Conservation (phyloP, 306 rosid species). For the Quercus aquifolioides region DNA sequence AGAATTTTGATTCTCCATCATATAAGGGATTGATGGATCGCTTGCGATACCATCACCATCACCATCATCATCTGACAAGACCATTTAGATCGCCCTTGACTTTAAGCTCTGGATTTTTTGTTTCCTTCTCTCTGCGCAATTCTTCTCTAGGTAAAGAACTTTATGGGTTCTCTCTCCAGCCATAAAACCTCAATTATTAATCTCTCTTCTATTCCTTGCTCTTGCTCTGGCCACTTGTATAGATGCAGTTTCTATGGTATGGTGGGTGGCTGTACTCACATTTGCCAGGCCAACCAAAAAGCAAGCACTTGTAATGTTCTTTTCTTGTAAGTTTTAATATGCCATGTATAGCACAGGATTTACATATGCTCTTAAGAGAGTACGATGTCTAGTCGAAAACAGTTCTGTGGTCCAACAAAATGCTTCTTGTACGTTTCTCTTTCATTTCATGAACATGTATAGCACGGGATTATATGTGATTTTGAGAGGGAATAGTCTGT, state of each 20-base stretch:
- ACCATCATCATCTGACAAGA: slow-evolving; percentile 4
- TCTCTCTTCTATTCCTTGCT: slow-evolving; percentile 11
- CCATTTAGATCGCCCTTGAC: slow-evolving; percentile 8
- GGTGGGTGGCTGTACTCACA: slow-evolving; percentile 30
- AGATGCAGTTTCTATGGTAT: slow-evolving; percentile 28
- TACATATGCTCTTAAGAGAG: slow-evolving; percentile 33
- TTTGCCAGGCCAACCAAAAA: slow-evolving; percentile 20
- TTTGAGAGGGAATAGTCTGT: slow-evolving; percentile 6
- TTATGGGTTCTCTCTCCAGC: slow-evolving; percentile 29
- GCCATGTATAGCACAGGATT: slow-evolving; percentile 46
- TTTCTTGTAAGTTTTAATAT: slow-evolving; percentile 12
- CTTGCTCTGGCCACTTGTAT: slow-evolving; percentile 31
- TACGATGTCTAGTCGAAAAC: slow-evolving; percentile 13
- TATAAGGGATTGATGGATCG: slow-evolving; percentile 14
- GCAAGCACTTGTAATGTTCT: slow-evolving; percentile 32
- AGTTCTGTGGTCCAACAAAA: slow-evolving; percentile 21
- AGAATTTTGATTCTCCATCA: slow-evolving; percentile 30
- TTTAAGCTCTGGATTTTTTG: slow-evolving; percentile 27
- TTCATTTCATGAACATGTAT: slow-evolving; percentile 12
- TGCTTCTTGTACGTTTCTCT: slow-evolving; percentile 17
- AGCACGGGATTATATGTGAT: slow-evolving; percentile 13
- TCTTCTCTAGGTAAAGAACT: slow-evolving; percentile 30
- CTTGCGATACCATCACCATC: slow-evolving; percentile 9
- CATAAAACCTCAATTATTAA: slow-evolving; percentile 2
- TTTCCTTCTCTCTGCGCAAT: slow-evolving; percentile 28